Conservation (phyloP, 257 asterid species). For the Solanum piurae region DNA sequence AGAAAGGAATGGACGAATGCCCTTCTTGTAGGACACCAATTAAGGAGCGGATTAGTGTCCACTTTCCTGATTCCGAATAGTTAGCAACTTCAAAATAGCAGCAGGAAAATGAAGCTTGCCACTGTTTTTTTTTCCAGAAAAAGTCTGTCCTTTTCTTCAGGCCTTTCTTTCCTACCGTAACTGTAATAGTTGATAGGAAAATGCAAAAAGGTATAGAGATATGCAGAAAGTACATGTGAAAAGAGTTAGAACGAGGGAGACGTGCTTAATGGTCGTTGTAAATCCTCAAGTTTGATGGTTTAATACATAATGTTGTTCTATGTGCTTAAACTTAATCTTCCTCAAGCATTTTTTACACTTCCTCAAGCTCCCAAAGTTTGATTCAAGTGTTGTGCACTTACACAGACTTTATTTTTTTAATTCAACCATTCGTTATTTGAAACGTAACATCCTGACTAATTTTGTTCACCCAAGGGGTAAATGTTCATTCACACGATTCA, state of each 20-base stretch:
- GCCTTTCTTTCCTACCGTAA: background rate
- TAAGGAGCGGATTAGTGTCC: constrained; percentile 33
- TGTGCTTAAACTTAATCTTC: background rate
- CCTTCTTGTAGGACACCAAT: constrained; percentile 73
- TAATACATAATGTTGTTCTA: background rate
- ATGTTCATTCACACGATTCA: background rate
- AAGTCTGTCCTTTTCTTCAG: background rate
- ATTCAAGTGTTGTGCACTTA: background rate
- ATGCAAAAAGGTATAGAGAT: background rate
- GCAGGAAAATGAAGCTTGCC: background rate
- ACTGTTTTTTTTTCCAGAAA: background rate
- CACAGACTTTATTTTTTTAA: background rate
- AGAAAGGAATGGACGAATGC: constrained; percentile 60
- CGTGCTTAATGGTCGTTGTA: background rate
- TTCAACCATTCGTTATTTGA: background rate
- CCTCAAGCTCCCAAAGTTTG: background rate
- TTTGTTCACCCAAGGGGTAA: background rate
- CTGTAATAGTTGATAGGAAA: background rate
- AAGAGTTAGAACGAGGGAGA: background rate
- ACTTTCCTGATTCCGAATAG: constrained; percentile 10
- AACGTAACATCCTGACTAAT: background rate
- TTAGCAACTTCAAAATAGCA: background rate
- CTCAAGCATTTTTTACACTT: background rate
- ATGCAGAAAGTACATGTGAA: background rate
- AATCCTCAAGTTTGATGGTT: background rate